Evolutionary conservation across 1,139 yeast genomes (phyloP), one percentile per base, ranked within the genome.

Genomic region (Scheffersomyces insectosa): DNA sequence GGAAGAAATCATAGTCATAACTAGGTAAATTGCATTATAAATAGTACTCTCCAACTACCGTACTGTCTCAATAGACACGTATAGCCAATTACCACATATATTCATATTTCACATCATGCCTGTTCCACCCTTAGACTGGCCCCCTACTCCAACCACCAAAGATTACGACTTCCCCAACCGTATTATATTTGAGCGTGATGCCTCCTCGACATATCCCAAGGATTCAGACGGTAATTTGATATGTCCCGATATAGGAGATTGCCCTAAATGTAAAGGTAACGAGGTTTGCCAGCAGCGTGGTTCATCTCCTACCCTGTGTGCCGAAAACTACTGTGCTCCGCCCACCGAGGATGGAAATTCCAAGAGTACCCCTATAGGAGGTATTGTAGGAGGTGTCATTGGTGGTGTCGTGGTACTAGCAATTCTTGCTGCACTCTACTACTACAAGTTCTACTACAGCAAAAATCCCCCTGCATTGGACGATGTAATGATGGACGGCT

Each of bases 351-450:
- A 20, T 20, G 25, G 25, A 3, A 36, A 51, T 5, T 39, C 53
- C 14, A 35, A 47, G 11, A 41, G 40, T 28, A 51, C 62, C 7
- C 65, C 68, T 3, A 54, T 67, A 10, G 88, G 88, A 14, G 87
- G 82, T 2, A 77, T 83, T 2, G 81, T 82, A 0, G 90, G 88
- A 5, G 88, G 88, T 25, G 81, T 80, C 2, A 71, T 79, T 2
- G 87, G 84, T 9, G 80, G 56, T 7, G 63, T 74, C 3, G 72
- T 68, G 3, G 55, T 77, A 2, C 16, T 79, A 2, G 63, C 70
- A 0, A 45, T 70, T 0, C 36, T 74, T 6, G 66, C 55, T 3
- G 69, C 68, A 3, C 51, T 71, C 10, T 47, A 65, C 41, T 73
- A 65, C 50, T 73, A 57, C 66, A 38, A 44, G 42, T 45, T 46